Conservation (phyloP, 306 rosid species). For the Quercus cerris region DNA sequence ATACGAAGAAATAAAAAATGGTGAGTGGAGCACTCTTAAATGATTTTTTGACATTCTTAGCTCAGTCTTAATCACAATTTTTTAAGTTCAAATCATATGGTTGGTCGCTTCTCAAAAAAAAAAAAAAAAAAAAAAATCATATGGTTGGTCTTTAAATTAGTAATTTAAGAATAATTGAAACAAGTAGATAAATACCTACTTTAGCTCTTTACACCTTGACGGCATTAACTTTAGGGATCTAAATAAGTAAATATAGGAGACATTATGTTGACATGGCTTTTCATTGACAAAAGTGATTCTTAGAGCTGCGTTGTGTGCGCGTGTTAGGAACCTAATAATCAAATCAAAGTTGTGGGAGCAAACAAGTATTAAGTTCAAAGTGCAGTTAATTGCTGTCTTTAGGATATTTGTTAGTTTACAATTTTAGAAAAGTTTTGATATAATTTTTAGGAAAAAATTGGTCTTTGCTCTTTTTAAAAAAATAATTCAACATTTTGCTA, state of each 20-base stretch:
- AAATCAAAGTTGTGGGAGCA: neutral
- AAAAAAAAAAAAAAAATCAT: no score
- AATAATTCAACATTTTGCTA: no score
- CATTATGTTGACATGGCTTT: neutral
- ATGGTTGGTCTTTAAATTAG: neutral
- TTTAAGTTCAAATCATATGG: no score
- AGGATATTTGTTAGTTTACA: fast-evolving
- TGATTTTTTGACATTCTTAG: neutral
- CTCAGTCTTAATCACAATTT: neutral
- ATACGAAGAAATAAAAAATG: neutral
- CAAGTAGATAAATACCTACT: neutral
- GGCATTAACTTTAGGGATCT: neutral
- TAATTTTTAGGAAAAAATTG: no score
- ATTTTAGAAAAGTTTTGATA: no score
- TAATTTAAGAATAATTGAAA: neutral
- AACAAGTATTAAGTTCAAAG: neutral
- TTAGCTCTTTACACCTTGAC: neutral
- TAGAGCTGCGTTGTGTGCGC: neutral
- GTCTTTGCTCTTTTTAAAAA: no score
- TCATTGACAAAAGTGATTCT: neutral
- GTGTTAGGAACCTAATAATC: neutral
- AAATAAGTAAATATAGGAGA: neutral
- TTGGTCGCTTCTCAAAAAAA: no score
- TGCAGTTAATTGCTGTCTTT: no score
- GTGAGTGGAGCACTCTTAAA: neutral